Conservation (phyloP, 139 green algal genomes). For the Tetratostichococcus sp. region DNA sequence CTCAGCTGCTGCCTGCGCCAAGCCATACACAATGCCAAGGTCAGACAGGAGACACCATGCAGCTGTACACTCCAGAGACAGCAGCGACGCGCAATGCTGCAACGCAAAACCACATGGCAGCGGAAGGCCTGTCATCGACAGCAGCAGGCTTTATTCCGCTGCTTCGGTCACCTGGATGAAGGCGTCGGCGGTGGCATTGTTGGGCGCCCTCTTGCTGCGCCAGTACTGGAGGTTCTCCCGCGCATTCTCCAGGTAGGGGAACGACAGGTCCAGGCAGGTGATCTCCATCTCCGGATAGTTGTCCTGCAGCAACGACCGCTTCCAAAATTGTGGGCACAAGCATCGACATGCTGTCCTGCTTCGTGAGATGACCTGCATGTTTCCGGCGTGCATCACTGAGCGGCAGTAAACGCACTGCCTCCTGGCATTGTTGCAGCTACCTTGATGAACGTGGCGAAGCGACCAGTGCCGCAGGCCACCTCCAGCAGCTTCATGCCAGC, state of each 20-base stretch:
- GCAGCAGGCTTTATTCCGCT: not conserved
- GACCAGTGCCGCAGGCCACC: slow-evolving; percentile 77
- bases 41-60: slow-evolving; percentile 3
- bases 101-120: too few species aligned
- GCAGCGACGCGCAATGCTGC: too few species aligned
- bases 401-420: too few species aligned
- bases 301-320: slow-evolving; percentile 63
- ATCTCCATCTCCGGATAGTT: slow-evolving; percentile 58
- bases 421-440: too few species aligned
- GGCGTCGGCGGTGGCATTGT: not conserved
- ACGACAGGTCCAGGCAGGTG: slow-evolving; percentile 68
- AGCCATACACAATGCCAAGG: not conserved
- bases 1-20: slow-evolving; percentile 61
- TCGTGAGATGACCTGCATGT: too few species aligned
- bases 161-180: not conserved
- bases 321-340: too few species aligned
- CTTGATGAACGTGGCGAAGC: slow-evolving; percentile 87
- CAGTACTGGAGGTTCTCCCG: slow-evolving; percentile 63
- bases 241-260: slow-evolving; percentile 78
- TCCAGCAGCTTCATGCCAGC: slow-evolving; percentile 61
- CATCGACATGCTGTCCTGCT: too few species aligned
- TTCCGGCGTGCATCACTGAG: too few species aligned
- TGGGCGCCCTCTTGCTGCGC: slow-evolving; percentile 27
- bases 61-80: too few species aligned
- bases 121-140: not conserved